Evolutionary conservation across 495 filamentous ascomycete species (phyloP), one percentile per base, ranked within the genome.

Genomic region (Penicillium samsonianum): DNA sequence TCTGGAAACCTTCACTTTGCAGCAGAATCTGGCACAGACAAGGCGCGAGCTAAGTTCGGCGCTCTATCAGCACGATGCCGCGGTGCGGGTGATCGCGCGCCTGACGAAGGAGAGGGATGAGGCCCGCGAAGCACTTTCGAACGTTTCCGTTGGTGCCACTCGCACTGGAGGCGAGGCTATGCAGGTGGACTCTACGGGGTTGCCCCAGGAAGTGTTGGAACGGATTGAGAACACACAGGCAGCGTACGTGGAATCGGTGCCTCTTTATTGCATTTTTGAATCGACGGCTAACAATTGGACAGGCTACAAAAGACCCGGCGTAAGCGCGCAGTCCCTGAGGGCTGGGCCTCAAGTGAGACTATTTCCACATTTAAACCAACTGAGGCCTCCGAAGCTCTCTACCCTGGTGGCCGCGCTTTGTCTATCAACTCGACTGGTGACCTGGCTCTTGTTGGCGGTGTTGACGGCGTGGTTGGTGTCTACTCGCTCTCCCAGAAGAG

Each of bases 31-130:
- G 58, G 80, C 87, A 42, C 91, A 96, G 66, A 94, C 90, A 26
- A 81, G 92, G 65, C 92, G 98, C 73, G 95, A 98, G 75, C 84
- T 98, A 30, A 89, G 90, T 45, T 90, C 91, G 2, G 90, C 94
- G 14, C 81, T 98, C 35, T 98, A 98, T 72, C 92, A 97, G 72
- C 87, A 97, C 64, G 94, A 98, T 81, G 95, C 93, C 9, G 94
- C 94, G 37, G 85, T 93, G 7, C 82, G 95, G 54, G 94, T 98
- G 49, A 96, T 98, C 73, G 91, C 90, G 40, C 83, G 95, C 30
- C 67, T 98, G 67, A 88, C 90, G 17, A 85, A 82, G 65, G 94
- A 98, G 76, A 78, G 95, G 51, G 93, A 98, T 65, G 93, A 98
- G 68, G 92, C 94, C 26, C 79, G 93, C 61, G 90, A 96, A 73